Percentiles rank a stretch among this genome's conserved stretches.
These are phyloP conservation scores for Coemansia sp. DNA, from an alignment of 192 early-diverging fungal species.

Conservation along the genomic window DNA sequence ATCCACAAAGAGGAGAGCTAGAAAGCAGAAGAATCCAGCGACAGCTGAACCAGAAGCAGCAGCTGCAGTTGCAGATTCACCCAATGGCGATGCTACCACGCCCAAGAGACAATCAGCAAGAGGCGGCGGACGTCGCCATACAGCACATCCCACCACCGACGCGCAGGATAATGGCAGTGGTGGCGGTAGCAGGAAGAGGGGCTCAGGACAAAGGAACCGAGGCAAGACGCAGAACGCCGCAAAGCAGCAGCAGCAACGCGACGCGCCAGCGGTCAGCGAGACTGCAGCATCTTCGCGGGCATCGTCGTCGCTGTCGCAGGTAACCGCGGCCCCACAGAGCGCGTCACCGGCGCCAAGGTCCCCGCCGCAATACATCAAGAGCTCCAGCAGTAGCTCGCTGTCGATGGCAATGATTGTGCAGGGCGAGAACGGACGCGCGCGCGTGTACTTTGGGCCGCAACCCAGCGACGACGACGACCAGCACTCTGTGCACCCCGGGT, in stretches of 20 bases:
- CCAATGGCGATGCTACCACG: background rate
- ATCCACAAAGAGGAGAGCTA: background rate
- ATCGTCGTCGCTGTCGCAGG: conserved; percentile 6
- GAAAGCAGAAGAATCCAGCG: background rate
- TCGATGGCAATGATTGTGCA: conserved; percentile 31
- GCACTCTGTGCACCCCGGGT: background rate
- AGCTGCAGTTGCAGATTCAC: background rate
- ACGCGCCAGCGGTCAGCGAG: background rate
- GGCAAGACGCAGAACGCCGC: background rate
- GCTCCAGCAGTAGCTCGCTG: conserved; percentile 10
- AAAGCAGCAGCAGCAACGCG: background rate
- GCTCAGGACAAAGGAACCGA: background rate
- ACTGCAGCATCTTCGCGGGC: conserved; percentile 2
- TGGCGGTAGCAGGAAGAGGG: background rate
- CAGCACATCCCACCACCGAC: background rate
- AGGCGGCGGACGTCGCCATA: background rate
- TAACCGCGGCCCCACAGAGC: conserved; percentile 3
- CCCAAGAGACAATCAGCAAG: conserved; percentile 3
- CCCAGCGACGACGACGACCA: conserved; percentile 4
- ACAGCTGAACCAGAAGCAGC: background rate
- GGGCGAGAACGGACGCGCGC: conserved; percentile 42
- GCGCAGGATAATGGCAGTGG: background rate
- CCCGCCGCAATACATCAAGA: background rate
- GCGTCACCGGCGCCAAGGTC: background rate
- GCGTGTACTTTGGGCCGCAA: conserved; percentile 32